Conservation (phyloP, 1,139 yeast species). For the Yamadazyma triangularis region DNA sequence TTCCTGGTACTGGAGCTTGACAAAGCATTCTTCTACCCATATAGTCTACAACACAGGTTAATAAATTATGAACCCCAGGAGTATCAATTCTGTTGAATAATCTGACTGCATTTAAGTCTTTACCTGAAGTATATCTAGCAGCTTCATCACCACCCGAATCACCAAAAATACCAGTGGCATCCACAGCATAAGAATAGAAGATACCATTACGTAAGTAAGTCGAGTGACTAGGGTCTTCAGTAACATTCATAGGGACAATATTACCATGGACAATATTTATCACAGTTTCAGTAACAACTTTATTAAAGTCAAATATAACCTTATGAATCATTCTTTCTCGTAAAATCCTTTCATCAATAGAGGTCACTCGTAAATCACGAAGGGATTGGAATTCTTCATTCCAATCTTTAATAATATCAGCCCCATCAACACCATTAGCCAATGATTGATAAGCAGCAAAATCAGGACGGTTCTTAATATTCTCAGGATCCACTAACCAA, state of each 20-base stretch:
- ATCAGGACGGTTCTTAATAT: slow-evolving; percentile 43
- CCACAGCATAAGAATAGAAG: slow-evolving; percentile 77
- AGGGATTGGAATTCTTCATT: slow-evolving; percentile 86
- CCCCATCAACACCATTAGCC: slow-evolving; percentile 55
- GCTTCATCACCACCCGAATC: slow-evolving; percentile 79
- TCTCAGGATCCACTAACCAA: slow-evolving; percentile 57
- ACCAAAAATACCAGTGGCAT: slow-evolving; percentile 65
- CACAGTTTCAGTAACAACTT: slow-evolving; percentile 77
- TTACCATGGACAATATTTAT: slow-evolving; percentile 71
- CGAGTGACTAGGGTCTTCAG: slow-evolving; percentile 54
- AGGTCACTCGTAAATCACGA: slow-evolving; percentile 58
- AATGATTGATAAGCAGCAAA: slow-evolving; percentile 57
- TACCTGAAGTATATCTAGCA: slow-evolving; percentile 73
- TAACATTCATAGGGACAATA: slow-evolving; percentile 74
- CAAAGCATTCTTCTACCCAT: slow-evolving; percentile 85
- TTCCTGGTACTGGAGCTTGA: slow-evolving; percentile 98
- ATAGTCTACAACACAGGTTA: slow-evolving; percentile 83
- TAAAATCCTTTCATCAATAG: slow-evolving; percentile 63
- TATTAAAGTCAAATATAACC: slow-evolving; percentile 73
- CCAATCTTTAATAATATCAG: slow-evolving; percentile 68
- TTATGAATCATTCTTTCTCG: slow-evolving; percentile 75
- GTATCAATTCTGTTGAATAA: slow-evolving; percentile 65
- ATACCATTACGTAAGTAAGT: slow-evolving; percentile 79
- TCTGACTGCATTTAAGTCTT: slow-evolving; percentile 73
- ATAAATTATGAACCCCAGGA: slow-evolving; percentile 61